Evolutionary conservation across 2,329 filamentous ascomycete genomes (phyloP).

Genomic region (Fusarium sp.): DNA sequence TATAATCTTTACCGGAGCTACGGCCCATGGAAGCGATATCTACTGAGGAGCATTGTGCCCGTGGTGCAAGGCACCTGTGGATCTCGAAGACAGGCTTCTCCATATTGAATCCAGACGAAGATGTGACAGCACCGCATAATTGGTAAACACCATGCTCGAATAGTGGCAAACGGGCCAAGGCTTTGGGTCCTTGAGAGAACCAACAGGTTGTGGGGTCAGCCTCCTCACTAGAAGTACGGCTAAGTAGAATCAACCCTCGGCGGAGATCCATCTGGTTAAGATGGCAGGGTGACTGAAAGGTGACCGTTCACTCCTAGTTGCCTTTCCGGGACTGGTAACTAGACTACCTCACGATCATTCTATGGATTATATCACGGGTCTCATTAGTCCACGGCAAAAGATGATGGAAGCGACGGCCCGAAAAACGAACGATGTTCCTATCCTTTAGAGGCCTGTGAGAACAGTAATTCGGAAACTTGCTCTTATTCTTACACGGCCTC

Average conservation of each 20-base stretch:
- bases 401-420: constrained; percentile 38
- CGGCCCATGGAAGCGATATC: not conserved
- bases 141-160: not conserved
- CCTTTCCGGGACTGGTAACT: constrained; percentile 10
- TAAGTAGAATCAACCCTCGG: constrained; percentile 18
- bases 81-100: not conserved
- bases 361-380: constrained; percentile 1
- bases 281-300: constrained; percentile 22
- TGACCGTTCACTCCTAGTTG: constrained; percentile 12
- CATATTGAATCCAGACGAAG: not conserved
- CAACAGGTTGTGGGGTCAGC: constrained; percentile 1
- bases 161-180: constrained; percentile 1
- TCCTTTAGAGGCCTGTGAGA: constrained; percentile 8
- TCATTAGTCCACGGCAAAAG: constrained; percentile 9
- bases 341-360: constrained; percentile 13
- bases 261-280: constrained; percentile 13
- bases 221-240: constrained; percentile 17
- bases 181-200: not conserved
- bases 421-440: constrained; percentile 5
- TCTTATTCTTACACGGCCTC: not conserved
- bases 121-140: not conserved
- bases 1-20: not conserved
- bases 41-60: not conserved
- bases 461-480: not conserved
- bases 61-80: not conserved